phyloP scores from a whole-genome alignment of 2,329 filamentous ascomycete species.

The Chaetothyriales sp. region DNA sequence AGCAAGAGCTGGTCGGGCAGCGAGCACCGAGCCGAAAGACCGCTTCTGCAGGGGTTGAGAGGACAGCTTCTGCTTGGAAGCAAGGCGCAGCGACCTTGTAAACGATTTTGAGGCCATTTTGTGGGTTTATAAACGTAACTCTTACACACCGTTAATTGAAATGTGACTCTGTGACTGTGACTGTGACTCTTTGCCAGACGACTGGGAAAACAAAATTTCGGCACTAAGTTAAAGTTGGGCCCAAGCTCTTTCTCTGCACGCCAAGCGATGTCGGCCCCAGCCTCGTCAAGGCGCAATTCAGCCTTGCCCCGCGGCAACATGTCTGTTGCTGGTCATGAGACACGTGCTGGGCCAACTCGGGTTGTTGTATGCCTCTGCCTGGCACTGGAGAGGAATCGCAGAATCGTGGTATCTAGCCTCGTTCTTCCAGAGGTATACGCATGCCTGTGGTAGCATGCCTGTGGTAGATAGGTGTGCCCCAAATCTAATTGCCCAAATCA shows the following conservation, averaged over 20 bases:
- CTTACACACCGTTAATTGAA: no score
- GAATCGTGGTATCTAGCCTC: background rate
- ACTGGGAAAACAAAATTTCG: background rate
- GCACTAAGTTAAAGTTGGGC: background rate
- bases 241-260: no score
- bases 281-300: background rate
- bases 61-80: slow-evolving; percentile 39
- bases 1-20: slow-evolving; percentile 36
- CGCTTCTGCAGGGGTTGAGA: slow-evolving; percentile 38
- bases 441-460: background rate
- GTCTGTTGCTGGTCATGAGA: background rate
- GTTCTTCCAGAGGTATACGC: background rate
- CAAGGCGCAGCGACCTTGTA: slow-evolving; percentile 42
- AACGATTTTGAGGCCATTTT: slow-evolving; percentile 35
- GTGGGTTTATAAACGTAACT: no score
- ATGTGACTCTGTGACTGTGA: background rate
- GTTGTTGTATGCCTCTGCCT: no score
- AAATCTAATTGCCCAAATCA: background rate
- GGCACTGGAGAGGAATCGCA: no score
- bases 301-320: background rate
- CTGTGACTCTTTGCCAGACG: background rate
- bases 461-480: no score
- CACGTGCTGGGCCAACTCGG: background rate
- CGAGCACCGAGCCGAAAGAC: slow-evolving; percentile 44
- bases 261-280: background rate